Percentiles rank a stretch among this genome's conserved stretches.
phyloP scores from a whole-genome alignment of 441 rosid genomes.

The Mallotus repandus region DNA sequence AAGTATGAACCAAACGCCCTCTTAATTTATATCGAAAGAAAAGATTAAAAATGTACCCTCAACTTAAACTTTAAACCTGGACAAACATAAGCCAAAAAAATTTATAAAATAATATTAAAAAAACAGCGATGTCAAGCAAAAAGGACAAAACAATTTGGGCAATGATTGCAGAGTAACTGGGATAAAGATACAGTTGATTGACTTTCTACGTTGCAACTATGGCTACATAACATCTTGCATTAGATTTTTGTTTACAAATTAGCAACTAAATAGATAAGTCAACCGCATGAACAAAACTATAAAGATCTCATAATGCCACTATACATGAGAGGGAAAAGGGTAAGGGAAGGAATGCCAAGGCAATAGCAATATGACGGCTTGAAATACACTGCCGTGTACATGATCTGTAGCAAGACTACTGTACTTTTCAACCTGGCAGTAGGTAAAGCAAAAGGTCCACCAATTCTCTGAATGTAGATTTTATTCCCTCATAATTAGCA shows the following conservation, averaged over 20 bases:
- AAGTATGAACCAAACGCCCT: too few species aligned
- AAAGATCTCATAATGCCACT: background rate
- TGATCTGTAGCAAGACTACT: background rate
- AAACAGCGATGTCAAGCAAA: background rate
- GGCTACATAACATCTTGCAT: background rate
- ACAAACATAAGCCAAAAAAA: background rate
- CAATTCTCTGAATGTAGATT: background rate
- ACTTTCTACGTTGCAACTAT: background rate
- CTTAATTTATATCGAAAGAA: too few species aligned
- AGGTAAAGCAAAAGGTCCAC: background rate
- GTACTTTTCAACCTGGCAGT: background rate
- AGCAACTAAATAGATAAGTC: background rate
- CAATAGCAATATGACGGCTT: background rate
- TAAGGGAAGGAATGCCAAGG: background rate
- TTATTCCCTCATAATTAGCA: background rate
- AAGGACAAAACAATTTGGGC: background rate
- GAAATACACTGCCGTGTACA: background rate
- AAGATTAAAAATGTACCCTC: too few species aligned
- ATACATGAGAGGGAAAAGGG: background rate
- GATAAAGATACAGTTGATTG: background rate
- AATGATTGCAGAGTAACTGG: background rate
- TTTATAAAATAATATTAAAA: background rate
- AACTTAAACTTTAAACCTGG: too few species aligned
- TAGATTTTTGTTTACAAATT: background rate
- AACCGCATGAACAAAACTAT: background rate